Conservation (phyloP, 2,329 filamentous ascomycete species). For the Macrophomina tecta region DNA sequence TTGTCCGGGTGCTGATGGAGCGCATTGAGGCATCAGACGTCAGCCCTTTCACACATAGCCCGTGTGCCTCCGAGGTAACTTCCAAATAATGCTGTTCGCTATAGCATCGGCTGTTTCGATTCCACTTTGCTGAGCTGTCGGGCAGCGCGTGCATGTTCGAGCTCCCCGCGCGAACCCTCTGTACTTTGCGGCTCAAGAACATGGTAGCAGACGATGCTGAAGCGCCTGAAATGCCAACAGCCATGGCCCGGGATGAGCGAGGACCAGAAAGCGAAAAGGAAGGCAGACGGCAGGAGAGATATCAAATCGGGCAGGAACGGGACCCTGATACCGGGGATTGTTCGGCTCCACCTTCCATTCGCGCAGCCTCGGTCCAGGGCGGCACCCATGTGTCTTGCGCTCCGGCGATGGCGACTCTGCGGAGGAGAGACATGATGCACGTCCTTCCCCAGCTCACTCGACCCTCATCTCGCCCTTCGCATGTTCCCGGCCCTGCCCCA, state of each 20-base stretch:
- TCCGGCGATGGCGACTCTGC: constrained; percentile 20
- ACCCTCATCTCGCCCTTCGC: constrained; percentile 2
- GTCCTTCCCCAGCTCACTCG: constrained; percentile 17
- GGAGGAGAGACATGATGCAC: constrained; percentile 22
- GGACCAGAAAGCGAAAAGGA: neutral
- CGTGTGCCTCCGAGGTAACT: no score
- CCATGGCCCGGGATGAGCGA: neutral
- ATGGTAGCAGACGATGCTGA: no score
- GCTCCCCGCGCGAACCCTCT: no score
- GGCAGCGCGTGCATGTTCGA: no score
- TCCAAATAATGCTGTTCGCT: no score
- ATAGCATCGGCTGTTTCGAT: no score
- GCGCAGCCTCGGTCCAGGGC: constrained; percentile 21
- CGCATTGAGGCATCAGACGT: no score
- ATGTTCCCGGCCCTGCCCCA: constrained; percentile 7
- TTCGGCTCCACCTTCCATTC: constrained; percentile 20
- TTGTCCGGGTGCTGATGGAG: no score
- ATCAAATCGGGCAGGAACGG: constrained; percentile 4
- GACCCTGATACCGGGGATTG: constrained; percentile 15
- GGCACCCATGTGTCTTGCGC: constrained; percentile 16
- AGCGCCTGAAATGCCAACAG: no score
- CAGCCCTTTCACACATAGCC: no score
- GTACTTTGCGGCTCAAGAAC: no score
- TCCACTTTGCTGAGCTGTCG: no score
- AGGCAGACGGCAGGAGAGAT: neutral